Evolutionary conservation across 768 basidiomycete genomes (phyloP).

Genomic region (Tricholoma matsutake): DNA sequence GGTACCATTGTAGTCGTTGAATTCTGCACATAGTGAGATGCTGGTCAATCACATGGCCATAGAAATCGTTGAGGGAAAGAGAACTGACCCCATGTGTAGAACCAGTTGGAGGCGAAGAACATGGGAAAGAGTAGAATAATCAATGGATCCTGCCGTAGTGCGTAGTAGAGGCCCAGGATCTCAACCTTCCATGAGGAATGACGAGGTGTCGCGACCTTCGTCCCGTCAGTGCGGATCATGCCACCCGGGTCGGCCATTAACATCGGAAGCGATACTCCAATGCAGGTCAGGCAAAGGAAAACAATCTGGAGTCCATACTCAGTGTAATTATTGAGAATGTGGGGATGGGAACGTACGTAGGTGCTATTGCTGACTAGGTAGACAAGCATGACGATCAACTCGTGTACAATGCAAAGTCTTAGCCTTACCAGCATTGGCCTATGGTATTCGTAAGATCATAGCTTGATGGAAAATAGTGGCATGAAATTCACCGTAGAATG

Average conservation of each 20-base stretch:
- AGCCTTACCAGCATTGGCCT: conserved; percentile 41
- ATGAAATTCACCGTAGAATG: conserved; percentile 50
- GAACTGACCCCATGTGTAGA: conserved; percentile 62
- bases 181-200: conserved; percentile 80
- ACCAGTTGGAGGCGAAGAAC: no score
- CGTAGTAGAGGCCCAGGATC: conserved; percentile 63
- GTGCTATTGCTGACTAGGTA: conserved; percentile 64
- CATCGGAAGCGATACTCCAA: conserved; percentile 64
- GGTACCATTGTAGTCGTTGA: conserved; percentile 76
- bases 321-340: neutral
- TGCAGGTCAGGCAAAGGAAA: conserved; percentile 69
- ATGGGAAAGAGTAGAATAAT: conserved; percentile 58
- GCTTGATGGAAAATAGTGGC: neutral
- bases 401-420: neutral
- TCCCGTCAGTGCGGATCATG: conserved; percentile 75
- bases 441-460: conserved; percentile 19
- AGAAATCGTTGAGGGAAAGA: neutral
- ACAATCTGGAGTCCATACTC: conserved; percentile 46
- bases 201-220: conserved; percentile 54
- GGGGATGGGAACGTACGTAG: conserved; percentile 47
- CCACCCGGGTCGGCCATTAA: conserved; percentile 69
- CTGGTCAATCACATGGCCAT: neutral
- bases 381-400: neutral
- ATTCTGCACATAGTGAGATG: conserved; percentile 42
- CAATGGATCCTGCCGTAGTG: conserved; percentile 66